These are phyloP conservation scores for Mycena galopus DNA, from an alignment of 768 basidiomycete species.

Conservation along the genomic window DNA sequence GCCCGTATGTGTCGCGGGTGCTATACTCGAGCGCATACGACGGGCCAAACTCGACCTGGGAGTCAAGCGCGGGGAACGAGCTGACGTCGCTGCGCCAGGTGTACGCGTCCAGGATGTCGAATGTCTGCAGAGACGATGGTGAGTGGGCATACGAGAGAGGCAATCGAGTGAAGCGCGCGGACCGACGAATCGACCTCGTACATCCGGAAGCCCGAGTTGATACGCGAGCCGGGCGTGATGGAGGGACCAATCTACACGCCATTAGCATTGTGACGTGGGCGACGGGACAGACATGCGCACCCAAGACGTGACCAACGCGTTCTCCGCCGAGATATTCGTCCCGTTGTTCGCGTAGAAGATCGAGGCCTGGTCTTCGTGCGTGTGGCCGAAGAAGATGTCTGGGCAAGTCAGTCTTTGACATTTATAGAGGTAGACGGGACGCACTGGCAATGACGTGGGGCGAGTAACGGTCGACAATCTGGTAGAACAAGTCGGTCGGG, in stretches of 20 bases:
- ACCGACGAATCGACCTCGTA: slow-evolving; percentile 81
- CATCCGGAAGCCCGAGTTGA: slow-evolving; percentile 82
- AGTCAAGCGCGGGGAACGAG: slow-evolving; percentile 69
- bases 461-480: slow-evolving; percentile 78
- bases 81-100: slow-evolving; percentile 79
- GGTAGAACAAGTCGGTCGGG: slow-evolving; percentile 48
- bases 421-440: slow-evolving; percentile 41
- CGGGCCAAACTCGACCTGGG: slow-evolving; percentile 69
- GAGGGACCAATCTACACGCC: slow-evolving; percentile 71
- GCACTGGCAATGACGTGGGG: slow-evolving; percentile 82
- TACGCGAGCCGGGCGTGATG: slow-evolving; percentile 75
- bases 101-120: slow-evolving; percentile 82
- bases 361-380: slow-evolving; percentile 33
- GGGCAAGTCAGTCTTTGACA: neutral
- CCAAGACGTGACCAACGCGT: slow-evolving; percentile 65
- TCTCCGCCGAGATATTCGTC: slow-evolving; percentile 63
- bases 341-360: slow-evolving; percentile 38
- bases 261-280: neutral
- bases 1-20: slow-evolving; percentile 77
- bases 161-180: slow-evolving; percentile 35
- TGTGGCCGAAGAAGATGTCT: slow-evolving; percentile 85
- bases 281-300: slow-evolving; percentile 37
- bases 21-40: slow-evolving; percentile 76
- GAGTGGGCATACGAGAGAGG: neutral
- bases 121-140: slow-evolving; percentile 62